Base-by-base conservation (phyloP, 192 early-diverging fungal genomes). In the Chytriomyces sp. region DNA sequence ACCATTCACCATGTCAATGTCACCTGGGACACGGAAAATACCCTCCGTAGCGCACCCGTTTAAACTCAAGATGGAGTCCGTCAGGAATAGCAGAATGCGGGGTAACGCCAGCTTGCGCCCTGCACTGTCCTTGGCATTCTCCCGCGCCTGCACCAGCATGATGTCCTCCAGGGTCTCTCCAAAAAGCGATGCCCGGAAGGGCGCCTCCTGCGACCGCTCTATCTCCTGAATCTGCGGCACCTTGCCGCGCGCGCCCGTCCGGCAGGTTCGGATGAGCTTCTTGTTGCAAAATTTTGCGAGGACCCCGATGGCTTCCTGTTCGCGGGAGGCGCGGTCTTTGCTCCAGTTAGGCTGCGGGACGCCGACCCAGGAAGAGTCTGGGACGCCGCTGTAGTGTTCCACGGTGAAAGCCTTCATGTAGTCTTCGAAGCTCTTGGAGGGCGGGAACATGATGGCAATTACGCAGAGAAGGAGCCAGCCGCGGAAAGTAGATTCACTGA, bases 11-110 rank as follows among this genome's bases (percentile, higher is more conserved):
- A 84, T 81, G 56, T 96, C 95, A 32, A 87, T 89, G 77, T 97
- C 94, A 26, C 93, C 96, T 25, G 96, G 93, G 14, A 99, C 93
- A 62, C 96, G 89, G 78, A 99, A 99, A 58, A 99, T 95, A 34
- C 96, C 96, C 77, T 99, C 95, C 12, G 93, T 88, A 54, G 78
- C 61, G 33, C 83, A 84, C 14, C 96, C 96, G 38, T 91, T 87
- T 30, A 96, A 85, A 0, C 86, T 76, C 25, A 90, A 65, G 30
- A 99, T 91, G 5, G 87, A 80, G 12, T 88, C 85, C 3, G 89
- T 85, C 59, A 99, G 81, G 67, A 93, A 93, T 33, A 90, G 86
- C 19, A 99, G 86, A 34, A 99, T 85, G 5, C 86, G 84, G 3
- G 96, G 96, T 22, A 97, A 73, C 40, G 85, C 87, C 59, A 84